Evolutionary conservation across 306 rosid genomes (phyloP).

Genomic region (Begonia loranthoides): DNA sequence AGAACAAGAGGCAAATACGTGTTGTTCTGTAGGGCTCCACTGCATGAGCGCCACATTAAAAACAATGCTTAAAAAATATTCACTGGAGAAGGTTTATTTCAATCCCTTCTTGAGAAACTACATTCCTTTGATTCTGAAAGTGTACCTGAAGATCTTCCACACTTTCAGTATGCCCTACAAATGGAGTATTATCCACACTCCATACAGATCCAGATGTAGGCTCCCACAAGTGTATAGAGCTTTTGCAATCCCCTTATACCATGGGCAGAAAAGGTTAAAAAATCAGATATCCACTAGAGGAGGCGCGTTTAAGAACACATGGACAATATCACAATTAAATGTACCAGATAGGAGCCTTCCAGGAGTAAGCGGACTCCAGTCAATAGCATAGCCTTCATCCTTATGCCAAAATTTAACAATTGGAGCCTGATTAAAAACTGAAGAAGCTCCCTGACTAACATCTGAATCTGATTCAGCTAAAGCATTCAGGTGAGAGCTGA

Average conservation of each 20-base stretch:
- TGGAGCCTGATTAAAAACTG: slow-evolving; percentile 59
- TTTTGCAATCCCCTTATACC: slow-evolving; percentile 74
- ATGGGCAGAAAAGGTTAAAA: neutral
- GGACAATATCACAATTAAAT: slow-evolving; percentile 3
- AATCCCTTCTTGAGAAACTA: slow-evolving; percentile 5
- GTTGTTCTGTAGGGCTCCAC: slow-evolving; percentile 89
- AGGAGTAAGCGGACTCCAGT: slow-evolving; percentile 70
- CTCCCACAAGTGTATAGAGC: slow-evolving; percentile 70
- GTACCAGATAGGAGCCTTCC: slow-evolving; percentile 88
- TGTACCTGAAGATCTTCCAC: slow-evolving; percentile 90
- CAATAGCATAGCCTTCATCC: slow-evolving; percentile 89
- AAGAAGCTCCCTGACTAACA: slow-evolving; percentile 50
- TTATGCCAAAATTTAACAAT: slow-evolving; percentile 49
- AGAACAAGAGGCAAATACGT: slow-evolving; percentile 81
- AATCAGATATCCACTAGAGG: neutral
- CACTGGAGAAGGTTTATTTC: no score
- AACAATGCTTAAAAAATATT: slow-evolving; percentile 4
- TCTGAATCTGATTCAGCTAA: slow-evolving; percentile 65
- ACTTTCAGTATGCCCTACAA: slow-evolving; percentile 63
- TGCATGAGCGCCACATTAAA: slow-evolving; percentile 25
- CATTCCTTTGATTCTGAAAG: slow-evolving; percentile 7
- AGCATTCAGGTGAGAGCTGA: slow-evolving; percentile 66
- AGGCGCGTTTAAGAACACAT: slow-evolving; percentile 2
- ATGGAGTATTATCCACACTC: slow-evolving; percentile 58
- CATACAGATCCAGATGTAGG: slow-evolving; percentile 65